Percentiles rank a stretch among this genome's conserved stretches.
Conservation (phyloP, 768 basidiomycete species). For the Termitomyces sp. region DNA sequence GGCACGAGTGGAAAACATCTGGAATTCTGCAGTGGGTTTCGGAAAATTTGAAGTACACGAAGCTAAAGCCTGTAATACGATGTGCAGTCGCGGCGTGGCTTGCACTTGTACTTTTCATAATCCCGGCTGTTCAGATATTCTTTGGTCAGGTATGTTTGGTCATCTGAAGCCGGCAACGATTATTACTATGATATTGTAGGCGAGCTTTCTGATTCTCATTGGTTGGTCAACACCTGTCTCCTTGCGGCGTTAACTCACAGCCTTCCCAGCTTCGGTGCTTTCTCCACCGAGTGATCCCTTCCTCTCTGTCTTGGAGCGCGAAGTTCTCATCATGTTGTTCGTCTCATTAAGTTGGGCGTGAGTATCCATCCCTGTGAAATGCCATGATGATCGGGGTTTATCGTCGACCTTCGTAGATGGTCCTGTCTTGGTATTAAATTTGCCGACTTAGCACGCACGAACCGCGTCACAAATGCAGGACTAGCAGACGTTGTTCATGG, state of each 20-base stretch:
- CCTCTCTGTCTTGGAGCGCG: constrained; percentile 61
- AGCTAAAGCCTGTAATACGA: constrained; percentile 58
- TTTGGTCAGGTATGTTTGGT: constrained; percentile 50
- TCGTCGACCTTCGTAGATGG: constrained; percentile 39
- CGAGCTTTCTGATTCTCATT: constrained; percentile 59
- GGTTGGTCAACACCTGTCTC: constrained; percentile 25
- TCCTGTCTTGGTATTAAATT: constrained; percentile 58
- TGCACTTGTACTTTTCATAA: constrained; percentile 50
- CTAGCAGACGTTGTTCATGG: constrained; percentile 39
- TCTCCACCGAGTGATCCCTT: constrained; percentile 68
- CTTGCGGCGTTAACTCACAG: background rate
- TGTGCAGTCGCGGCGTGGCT: constrained; percentile 61
- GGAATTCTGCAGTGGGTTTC: constrained; percentile 46
- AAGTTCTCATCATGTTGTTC: constrained; percentile 47
- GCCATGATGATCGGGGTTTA: background rate
- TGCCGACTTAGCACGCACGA: constrained; percentile 47
- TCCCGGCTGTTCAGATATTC: constrained; percentile 37
- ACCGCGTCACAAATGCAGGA: constrained; percentile 33
- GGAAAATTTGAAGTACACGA: constrained; percentile 49
- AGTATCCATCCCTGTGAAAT: constrained; percentile 18
- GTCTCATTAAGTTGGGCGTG: constrained; percentile 54
- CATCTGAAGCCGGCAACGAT: background rate
- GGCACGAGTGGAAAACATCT: constrained; percentile 19
- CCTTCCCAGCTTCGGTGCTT: constrained; percentile 46
- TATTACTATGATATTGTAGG: constrained; percentile 27